phyloP scores from a whole-genome alignment of 208 protist species.

The Trypanosoma melophagium region DNA sequence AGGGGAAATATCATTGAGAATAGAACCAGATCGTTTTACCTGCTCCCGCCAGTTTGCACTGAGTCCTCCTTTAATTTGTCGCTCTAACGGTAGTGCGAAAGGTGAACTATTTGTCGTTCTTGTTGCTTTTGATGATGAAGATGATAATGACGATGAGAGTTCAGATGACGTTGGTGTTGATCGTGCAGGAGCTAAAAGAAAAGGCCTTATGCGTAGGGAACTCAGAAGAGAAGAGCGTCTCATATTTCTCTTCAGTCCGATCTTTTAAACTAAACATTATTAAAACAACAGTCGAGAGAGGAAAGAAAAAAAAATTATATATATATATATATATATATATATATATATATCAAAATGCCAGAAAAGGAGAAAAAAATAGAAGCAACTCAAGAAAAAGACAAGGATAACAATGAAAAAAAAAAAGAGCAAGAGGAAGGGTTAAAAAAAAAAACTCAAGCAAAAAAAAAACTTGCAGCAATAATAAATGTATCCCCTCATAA shows the following conservation, averaged over 20 bases:
- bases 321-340: background rate
- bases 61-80: conserved; percentile 56
- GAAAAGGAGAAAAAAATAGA: conserved; percentile 7
- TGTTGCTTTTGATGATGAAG: background rate
- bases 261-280: no score
- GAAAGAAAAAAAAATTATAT: background rate
- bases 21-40: conserved; percentile 47
- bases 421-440: background rate
- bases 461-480: background rate
- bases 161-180: no score
- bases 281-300: no score
- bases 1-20: conserved; percentile 75
- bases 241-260: no score
- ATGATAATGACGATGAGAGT: no score
- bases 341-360: background rate
- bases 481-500: background rate
- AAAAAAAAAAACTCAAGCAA: no score
- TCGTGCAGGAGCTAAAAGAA: no score
- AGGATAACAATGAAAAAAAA: background rate
- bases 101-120: background rate
- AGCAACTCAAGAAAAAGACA: background rate
- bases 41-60: conserved; percentile 68
- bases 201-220: no score
- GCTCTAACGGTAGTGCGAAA: conserved; percentile 27
- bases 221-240: no score